Evolutionary conservation across 106 monocot species (phyloP).

Genomic region (Ottelia alismoides): DNA sequence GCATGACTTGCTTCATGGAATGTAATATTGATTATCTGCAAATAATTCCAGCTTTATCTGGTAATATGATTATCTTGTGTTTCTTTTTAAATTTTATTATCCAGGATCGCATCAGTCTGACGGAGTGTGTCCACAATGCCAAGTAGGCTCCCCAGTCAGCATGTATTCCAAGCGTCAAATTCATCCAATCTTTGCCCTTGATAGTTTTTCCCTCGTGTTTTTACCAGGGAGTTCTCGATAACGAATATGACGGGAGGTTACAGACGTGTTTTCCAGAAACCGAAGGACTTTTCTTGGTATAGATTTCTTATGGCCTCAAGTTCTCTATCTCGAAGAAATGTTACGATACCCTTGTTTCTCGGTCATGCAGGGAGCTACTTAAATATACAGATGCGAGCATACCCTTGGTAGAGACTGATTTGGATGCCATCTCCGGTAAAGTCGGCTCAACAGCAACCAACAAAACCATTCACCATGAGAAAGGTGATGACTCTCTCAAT

Average conservation of each 20-base stretch:
- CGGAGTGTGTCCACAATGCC: conserved; percentile 61
- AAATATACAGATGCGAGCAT: conserved; percentile 38
- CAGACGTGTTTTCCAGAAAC: conserved; percentile 67
- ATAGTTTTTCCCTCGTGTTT: not conserved
- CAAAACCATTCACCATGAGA: no score
- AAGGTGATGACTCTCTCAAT: no score
- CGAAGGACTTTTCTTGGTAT: conserved; percentile 68
- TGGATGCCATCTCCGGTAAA: conserved; percentile 49
- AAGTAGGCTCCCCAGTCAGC: conserved; percentile 72
- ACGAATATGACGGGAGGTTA: conserved; percentile 74
- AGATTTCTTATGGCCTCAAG: not conserved
- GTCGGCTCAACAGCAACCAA: no score
- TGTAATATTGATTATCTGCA: no score
- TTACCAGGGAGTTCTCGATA: conserved; percentile 82
- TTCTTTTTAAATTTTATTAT: conserved; percentile 2
- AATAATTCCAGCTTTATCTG: no score
- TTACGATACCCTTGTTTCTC: not conserved
- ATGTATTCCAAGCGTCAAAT: no score
- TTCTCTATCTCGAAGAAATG: not conserved
- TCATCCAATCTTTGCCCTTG: not conserved
- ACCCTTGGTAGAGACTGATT: conserved; percentile 61
- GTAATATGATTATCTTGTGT: no score
- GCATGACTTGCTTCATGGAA: no score
- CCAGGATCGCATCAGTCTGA: conserved; percentile 87
- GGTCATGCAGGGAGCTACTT: conserved; percentile 67